Base-by-base conservation (phyloP, 2,329 filamentous ascomycete species). In the Amylocarpus encephaloides region DNA sequence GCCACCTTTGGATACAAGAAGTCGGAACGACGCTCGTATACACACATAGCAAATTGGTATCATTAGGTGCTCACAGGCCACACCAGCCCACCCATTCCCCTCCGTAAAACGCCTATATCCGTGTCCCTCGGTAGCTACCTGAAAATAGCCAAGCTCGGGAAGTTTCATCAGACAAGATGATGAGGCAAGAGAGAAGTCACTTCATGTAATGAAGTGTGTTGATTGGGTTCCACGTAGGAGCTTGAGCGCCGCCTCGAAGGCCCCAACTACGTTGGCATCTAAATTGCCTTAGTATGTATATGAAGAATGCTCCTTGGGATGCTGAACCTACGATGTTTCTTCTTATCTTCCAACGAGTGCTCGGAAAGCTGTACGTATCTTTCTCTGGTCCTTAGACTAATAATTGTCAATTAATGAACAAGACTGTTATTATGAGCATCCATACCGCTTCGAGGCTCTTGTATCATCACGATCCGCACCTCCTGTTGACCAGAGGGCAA, bases 401-500 rank as follows among this genome's bases (percentile, higher is more conserved):
- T 29, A 38, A 43, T 22, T 6, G 30, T 29, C 11, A 39, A 12
- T 19, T 43, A 48, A 43, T 15, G n/a, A 7, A 22, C 15, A 34
- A 29, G 11, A 36, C 12, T 13, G 9, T 9, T 7, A 29, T 16
- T 12, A 9, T n/a, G 16, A 15, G 34, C 3, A 15, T 48, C 52
- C 69, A 49, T 67, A 85, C 85, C 90, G 82, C 67, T 92, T 92
- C 55, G 81, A 75, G 19, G 87, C 86, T 49, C 91, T 79, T 52
- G 85, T 83, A 49, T 86, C 82, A 66, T 95, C 91, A 54, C 88
- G 82, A 10, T 74, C 70, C 30, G 82, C 77, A 1, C 86, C 85
- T 11, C 86, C 80, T 16, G 83, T 75, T 19, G 87, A 86, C 90
- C 91, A 96, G 9, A 33, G 83, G 71, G 51, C 77, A 77, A 66